phyloP scores from a whole-genome alignment of 495 filamentous ascomycete genomes.

The Bacidia rubella region DNA sequence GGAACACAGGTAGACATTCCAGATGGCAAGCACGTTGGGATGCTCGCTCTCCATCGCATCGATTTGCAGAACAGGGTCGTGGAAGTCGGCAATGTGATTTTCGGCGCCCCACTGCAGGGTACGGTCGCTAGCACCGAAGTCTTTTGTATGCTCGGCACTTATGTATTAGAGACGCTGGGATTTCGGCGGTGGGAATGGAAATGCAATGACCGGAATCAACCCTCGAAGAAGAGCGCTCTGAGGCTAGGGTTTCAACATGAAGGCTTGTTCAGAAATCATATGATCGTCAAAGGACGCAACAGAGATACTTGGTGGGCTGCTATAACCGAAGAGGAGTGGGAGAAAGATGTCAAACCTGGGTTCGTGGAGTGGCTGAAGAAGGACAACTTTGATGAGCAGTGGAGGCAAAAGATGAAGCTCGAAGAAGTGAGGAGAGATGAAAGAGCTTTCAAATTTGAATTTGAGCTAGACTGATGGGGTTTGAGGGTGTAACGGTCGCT shows the following conservation, averaged over 20 bases:
- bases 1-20: no score
- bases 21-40: neutral
- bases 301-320: constrained; percentile 45
- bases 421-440: neutral
- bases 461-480: neutral
- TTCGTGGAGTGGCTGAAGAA: neutral
- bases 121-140: constrained; percentile 38
- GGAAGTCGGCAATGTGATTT: constrained; percentile 37
- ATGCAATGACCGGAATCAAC: constrained; percentile 36
- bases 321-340: constrained; percentile 25
- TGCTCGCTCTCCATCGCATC: constrained; percentile 30
- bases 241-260: constrained; percentile 41
- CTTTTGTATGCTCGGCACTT: constrained; percentile 32
- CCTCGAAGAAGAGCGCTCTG: constrained; percentile 33
- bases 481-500: neutral
- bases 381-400: neutral
- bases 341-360: neutral
- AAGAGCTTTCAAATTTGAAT: neutral
- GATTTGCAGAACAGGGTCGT: constrained; percentile 25
- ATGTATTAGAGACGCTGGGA: constrained; percentile 36
- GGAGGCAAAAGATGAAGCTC: neutral
- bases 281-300: constrained; percentile 40
- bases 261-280: constrained; percentile 42
- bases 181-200: constrained; percentile 48
- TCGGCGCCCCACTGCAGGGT: constrained; percentile 30